Evolutionary conservation across 2,329 filamentous ascomycete species (phyloP).

Genomic region (Clarireedia sp.): DNA sequence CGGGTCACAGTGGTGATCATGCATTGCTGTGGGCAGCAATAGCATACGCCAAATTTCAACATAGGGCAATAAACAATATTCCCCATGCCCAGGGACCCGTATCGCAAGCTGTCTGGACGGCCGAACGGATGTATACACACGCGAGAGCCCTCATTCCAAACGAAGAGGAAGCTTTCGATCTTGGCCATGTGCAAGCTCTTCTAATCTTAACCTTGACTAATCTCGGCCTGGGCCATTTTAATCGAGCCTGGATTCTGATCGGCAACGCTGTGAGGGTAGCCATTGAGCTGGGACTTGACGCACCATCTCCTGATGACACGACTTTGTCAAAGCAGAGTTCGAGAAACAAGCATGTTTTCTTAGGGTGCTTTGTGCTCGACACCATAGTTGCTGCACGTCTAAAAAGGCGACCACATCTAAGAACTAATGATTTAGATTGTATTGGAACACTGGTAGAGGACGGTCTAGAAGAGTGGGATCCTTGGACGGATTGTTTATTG

Average conservation of each 20-base stretch:
- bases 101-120: slow-evolving; percentile 19
- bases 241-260: slow-evolving; percentile 55
- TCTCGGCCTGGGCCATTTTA: slow-evolving; percentile 48
- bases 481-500: slow-evolving; percentile 51
- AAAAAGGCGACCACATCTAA: slow-evolving; percentile 42
- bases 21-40: slow-evolving; percentile 54
- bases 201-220: slow-evolving; percentile 55
- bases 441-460: slow-evolving; percentile 50
- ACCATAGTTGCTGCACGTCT: slow-evolving; percentile 46
- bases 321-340: slow-evolving; percentile 21
- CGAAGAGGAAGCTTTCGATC: slow-evolving; percentile 40
- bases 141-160: slow-evolving; percentile 42
- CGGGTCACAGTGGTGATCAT: slow-evolving; percentile 32
- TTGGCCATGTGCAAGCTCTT: slow-evolving; percentile 47
- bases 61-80: slow-evolving; percentile 25
- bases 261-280: slow-evolving; percentile 54
- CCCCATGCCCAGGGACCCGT: slow-evolving; percentile 20
- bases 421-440: slow-evolving; percentile 38
- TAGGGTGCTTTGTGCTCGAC: slow-evolving; percentile 57
- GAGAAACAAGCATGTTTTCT: slow-evolving; percentile 36
- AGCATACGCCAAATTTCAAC: slow-evolving; percentile 48
- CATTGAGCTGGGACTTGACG: slow-evolving; percentile 35
- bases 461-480: slow-evolving; percentile 66
- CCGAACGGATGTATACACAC: slow-evolving; percentile 41
- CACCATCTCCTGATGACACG: slow-evolving; percentile 20